Base-by-base conservation (phyloP, 495 filamentous ascomycete genomes). In the Collariella sp. region DNA sequence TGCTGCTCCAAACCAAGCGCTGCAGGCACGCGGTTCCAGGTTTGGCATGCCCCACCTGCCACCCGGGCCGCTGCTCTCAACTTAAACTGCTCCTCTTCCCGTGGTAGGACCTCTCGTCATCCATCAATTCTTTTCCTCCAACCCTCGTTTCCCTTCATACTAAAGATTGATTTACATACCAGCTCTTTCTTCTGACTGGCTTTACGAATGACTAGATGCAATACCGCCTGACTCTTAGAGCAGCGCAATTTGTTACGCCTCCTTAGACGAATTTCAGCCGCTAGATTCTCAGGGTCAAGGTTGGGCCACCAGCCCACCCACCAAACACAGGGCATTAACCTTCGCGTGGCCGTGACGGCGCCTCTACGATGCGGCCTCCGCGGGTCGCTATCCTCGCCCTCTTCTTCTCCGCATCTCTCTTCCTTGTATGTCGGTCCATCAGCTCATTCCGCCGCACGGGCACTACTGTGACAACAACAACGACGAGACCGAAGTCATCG, bases 391-490 rank as follows among this genome's bases (percentile, higher is more conserved):
- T 76, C 22, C 64, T 76, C 55, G 65, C 62, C 19, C 63, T 76
- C 53, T 76, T 75, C 66, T 70, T 70, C 49, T 63, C 72, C 38
- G 68, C 75, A 12, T 74, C 70, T 15, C 59, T 76, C 41, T 75
- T 77, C 62, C 72, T 77, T 52, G 56, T 76, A 36, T 72, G 66
- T 55, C 72, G 73, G 47, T 67, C 72, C 23, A 59, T 76, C 52
- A 67, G 57, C 31, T 68, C 72, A 7, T 50, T 54, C 43, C 62
- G 55, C 31, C 62, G 57, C 16, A 55, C 68, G 47, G 54, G 58
- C 23, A 40, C 67, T 9, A 47, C 59, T 33, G 55, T 65, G 31
- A 54, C 65, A 7, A 58, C 67, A 4, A 45, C 57, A 29, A 29
- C 69, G 10, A 33, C 58, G 24, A n/a, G 53, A 3, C 66, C 58